These are phyloP conservation scores for Penicillium turbatum DNA, from an alignment of 495 filamentous ascomycete genomes.

Conservation along the genomic window DNA sequence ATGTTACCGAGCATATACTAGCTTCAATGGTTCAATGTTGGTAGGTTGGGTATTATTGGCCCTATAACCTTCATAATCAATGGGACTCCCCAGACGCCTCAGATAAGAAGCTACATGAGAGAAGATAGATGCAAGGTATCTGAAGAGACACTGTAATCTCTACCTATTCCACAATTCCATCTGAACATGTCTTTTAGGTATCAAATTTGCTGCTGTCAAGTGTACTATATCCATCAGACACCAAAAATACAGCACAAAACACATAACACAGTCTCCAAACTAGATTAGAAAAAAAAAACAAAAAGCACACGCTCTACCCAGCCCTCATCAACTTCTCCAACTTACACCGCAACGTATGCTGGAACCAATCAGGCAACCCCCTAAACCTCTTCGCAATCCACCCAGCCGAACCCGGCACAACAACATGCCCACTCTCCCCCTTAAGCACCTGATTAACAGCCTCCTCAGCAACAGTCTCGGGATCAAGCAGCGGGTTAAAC, in stretches of 20 bases:
- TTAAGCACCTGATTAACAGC: constrained; percentile 55
- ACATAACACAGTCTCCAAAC: not conserved
- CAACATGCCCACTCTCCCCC: constrained; percentile 55
- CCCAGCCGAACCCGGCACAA: constrained; percentile 42
- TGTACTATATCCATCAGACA: not conserved
- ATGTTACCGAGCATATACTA: too few species aligned
- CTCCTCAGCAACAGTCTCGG: constrained; percentile 62
- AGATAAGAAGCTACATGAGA: too few species aligned
- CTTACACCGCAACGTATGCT: constrained; percentile 28
- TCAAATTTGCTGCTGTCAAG: not conserved
- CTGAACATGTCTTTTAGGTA: too few species aligned
- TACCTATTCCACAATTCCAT: not conserved
- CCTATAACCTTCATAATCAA: too few species aligned
- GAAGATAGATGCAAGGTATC: too few species aligned
- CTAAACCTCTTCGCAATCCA: constrained; percentile 31
- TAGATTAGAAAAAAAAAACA: not conserved
- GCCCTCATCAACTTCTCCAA: constrained; percentile 33
- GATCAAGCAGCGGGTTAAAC: constrained; percentile 51
- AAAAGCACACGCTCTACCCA: constrained; percentile 1
- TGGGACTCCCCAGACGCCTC: too few species aligned
- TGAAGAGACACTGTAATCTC: too few species aligned
- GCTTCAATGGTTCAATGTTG: too few species aligned
- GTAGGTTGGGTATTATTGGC: too few species aligned
- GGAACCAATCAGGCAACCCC: constrained; percentile 43
- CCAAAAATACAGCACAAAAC: not conserved